Conservation (phyloP, 352 stramenopile species). For the Phytophthora parvispora region DNA sequence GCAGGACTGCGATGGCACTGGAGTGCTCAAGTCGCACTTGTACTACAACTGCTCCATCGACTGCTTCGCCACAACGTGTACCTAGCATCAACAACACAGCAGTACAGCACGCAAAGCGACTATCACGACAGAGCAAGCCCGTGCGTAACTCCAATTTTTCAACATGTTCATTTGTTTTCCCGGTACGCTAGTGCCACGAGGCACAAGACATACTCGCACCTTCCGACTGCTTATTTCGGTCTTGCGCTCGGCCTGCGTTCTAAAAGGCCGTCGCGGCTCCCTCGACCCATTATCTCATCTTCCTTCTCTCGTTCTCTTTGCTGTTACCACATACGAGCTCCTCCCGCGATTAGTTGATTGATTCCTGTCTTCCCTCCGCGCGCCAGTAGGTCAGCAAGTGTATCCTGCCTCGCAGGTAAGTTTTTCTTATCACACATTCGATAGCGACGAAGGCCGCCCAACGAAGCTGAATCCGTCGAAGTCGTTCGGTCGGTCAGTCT, state of each 20-base stretch:
- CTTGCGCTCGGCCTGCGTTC: slow-evolving; percentile 38
- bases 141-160: slow-evolving; percentile 39
- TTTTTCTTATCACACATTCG: slow-evolving; percentile 54
- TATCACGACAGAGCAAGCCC: slow-evolving; percentile 17
- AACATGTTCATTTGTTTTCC: slow-evolving; percentile 56
- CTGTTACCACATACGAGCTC: slow-evolving; percentile 24
- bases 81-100: slow-evolving; percentile 32
- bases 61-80: slow-evolving; percentile 64
- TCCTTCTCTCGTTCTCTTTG: slow-evolving; percentile 26
- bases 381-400: slow-evolving; percentile 22
- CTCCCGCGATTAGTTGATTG: slow-evolving; percentile 17
- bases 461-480: slow-evolving; percentile 94
- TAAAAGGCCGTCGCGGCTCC: slow-evolving; percentile 38
- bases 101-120: background rate
- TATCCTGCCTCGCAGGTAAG: slow-evolving; percentile 21
- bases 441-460: slow-evolving; percentile 83
- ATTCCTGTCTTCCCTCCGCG: slow-evolving; percentile 5
- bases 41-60: slow-evolving; percentile 73
- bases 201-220: slow-evolving; percentile 30
- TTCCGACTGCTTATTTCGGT: slow-evolving; percentile 33
- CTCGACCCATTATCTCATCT: slow-evolving; percentile 34
- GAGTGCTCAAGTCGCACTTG: slow-evolving; percentile 42
- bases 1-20: slow-evolving; percentile 59
- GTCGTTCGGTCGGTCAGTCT: slow-evolving; percentile 73
- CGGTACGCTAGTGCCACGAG: slow-evolving; percentile 35